These are phyloP conservation scores for Russula sp. DNA, from an alignment of 768 basidiomycete species.

Conservation along the genomic window DNA sequence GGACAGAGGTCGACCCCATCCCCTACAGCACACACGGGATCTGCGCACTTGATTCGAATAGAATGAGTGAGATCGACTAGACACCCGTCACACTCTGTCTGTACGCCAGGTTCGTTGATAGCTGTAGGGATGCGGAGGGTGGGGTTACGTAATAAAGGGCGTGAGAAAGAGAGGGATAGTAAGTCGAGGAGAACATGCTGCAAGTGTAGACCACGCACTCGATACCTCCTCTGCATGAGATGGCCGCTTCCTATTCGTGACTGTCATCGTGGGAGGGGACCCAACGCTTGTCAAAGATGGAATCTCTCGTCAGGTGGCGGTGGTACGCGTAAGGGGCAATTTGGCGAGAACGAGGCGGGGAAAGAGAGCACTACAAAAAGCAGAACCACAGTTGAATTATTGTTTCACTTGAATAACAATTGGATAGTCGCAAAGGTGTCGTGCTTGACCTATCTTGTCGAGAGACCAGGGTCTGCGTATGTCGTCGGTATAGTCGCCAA, in stretches of 20 bases:
- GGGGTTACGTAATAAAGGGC: constrained; percentile 35
- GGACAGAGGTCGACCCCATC: constrained; percentile 94
- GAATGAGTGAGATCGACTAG: constrained; percentile 89
- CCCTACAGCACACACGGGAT: constrained; percentile 65
- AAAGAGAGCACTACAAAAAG: background rate
- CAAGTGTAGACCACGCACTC: constrained; percentile 42
- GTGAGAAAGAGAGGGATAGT: constrained; percentile 34
- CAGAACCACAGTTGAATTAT: background rate
- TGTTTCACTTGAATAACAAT: background rate
- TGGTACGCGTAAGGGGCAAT: background rate
- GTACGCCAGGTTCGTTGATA: constrained; percentile 77
- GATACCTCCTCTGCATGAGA: constrained; percentile 62
- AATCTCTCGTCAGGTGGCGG: constrained; percentile 1
- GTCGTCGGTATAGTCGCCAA: background rate
- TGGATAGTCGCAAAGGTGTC: background rate
- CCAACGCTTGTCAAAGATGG: background rate
- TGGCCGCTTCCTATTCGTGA: constrained; percentile 65
- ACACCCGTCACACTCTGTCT: constrained; percentile 84
- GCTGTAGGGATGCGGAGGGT: constrained; percentile 39
- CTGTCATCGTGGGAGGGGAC: constrained; percentile 47
- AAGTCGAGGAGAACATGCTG: constrained; percentile 27
- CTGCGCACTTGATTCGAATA: constrained; percentile 95
- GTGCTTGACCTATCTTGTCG: constrained; percentile 15
- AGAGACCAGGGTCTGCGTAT: constrained; percentile 1
- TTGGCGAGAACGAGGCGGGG: background rate